A percentile compares a stretch with the other conserved stretches of the same genome.
Conservation (phyloP, 805 yeast genomes). For the Saturnispora kantuleensis region DNA sequence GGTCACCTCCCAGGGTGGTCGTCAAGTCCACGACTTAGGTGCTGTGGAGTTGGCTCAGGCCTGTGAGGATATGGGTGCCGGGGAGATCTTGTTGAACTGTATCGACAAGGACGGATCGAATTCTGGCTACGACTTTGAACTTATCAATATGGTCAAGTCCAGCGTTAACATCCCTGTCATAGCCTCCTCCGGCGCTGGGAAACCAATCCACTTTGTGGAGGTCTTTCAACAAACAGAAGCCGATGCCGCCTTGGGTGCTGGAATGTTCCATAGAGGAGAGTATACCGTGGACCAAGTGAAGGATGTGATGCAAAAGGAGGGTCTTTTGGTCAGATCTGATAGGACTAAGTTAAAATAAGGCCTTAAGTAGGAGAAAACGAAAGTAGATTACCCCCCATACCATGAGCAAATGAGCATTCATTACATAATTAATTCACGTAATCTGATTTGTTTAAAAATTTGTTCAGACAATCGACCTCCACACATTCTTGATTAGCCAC, state of each 20-base stretch:
- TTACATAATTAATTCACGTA: background rate
- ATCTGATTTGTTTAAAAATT: no score
- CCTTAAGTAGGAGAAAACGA: background rate
- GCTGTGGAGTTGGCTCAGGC: conserved; percentile 84
- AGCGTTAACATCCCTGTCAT: conserved; percentile 86
- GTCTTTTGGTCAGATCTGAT: conserved; percentile 70
- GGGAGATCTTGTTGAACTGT: conserved; percentile 86
- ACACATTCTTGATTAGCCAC: no score
- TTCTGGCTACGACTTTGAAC: conserved; percentile 85
- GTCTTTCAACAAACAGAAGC: conserved; percentile 74
- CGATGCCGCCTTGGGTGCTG: conserved; percentile 98
- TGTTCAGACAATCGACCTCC: no score
- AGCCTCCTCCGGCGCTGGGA: conserved; percentile 97
- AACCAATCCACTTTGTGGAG: conserved; percentile 80
- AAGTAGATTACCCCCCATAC: background rate
- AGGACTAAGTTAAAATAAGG: conserved; percentile 9
- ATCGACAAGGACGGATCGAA: conserved; percentile 97
- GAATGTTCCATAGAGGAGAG: conserved; percentile 95
- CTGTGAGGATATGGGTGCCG: conserved; percentile 91
- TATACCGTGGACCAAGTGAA: conserved; percentile 83
- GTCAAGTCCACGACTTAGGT: conserved; percentile 79
- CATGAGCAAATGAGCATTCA: background rate
- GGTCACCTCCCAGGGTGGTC: conserved; percentile 94
- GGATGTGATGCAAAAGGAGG: conserved; percentile 44
- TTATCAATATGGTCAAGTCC: conserved; percentile 65